Evolutionary conservation across 192 early-diverging fungal genomes (phyloP), one percentile per base, ranked within the genome.

Genomic region (Haplosporangium gracile): DNA sequence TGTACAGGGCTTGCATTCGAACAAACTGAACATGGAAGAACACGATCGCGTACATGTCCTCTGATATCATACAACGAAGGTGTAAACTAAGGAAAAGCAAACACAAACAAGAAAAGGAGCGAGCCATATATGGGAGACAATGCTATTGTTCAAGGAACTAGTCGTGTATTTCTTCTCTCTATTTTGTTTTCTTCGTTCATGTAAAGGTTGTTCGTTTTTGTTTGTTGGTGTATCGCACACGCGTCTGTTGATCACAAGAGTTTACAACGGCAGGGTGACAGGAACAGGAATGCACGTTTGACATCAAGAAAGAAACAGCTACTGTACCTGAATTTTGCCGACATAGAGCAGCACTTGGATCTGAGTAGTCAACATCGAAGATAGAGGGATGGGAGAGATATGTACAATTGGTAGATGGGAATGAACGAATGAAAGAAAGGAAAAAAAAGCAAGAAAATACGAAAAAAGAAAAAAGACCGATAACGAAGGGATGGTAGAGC

Each of bases 281-380:
- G 1, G n/a, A 26, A 60, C 60, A 11, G 15, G 49, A 22, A 51
- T 51, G 49, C 49, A 51, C 20, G 40, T 51, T 26, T 43, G 22
- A 45, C 53, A 20, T 24, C 34, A 32, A 74, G 53, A 40, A 57
- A 76, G 47, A 16, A 72, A 18, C n/a, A 4, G 32, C 15, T 16
- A 39, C 43, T 69, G 29, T 80, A 85, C 83, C 83, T 85, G 83
- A 51, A 78, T 80, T n/a, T 78, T 79, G n/a, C 83, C 83, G 1
- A 85, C 42, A 11, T 85, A 85, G 47, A 85, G 78, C 15, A 85
- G 71, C n/a, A 85, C 47, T 75, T 85, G 83, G 45, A 85, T 76
- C 51, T 85, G 83, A 47, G 83, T 85, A 18, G 83, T 80, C 45
- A 85, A 60, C 83, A 85, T 85, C 13, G 63, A 39, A 1, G 36